Percentiles rank a stretch among this genome's conserved stretches.
Evolutionary conservation across 1,284 basidiomycete genomes (phyloP).

Genomic region (Puccinia brachypodii): DNA sequence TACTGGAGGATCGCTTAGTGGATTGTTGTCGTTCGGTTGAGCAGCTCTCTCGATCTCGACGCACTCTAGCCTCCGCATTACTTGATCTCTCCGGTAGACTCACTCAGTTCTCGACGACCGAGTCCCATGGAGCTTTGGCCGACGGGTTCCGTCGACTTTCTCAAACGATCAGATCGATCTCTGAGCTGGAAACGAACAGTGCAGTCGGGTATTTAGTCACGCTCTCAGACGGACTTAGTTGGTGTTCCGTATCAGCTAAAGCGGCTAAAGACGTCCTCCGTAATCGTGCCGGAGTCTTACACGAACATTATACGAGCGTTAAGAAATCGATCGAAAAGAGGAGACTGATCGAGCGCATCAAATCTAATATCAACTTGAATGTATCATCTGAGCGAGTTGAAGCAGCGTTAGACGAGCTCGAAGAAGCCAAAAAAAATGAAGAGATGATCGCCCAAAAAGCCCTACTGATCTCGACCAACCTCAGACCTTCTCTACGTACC

Average conservation of each 20-base stretch:
- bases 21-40: slow-evolving; percentile 83
- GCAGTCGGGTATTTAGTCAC: slow-evolving; percentile 80
- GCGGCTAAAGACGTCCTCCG: slow-evolving; percentile 68
- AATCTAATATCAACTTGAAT: slow-evolving; percentile 73
- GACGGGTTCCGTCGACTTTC: slow-evolving; percentile 79
- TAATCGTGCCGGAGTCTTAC: slow-evolving; percentile 64
- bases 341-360: slow-evolving; percentile 81
- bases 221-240: slow-evolving; percentile 83
- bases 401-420: slow-evolving; percentile 86
- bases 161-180: slow-evolving; percentile 62
- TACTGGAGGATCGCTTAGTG: slow-evolving; percentile 79
- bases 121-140: slow-evolving; percentile 75
- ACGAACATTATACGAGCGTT: slow-evolving; percentile 85
- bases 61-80: slow-evolving; percentile 48
- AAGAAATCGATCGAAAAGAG: slow-evolving; percentile 88
- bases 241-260: slow-evolving; percentile 89
- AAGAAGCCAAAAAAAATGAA: slow-evolving; percentile 89
- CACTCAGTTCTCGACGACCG: slow-evolving; percentile 80
- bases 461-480: slow-evolving; percentile 83
- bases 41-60: slow-evolving; percentile 68
- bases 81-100: slow-evolving; percentile 66
- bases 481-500: slow-evolving; percentile 75
- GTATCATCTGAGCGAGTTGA: slow-evolving; percentile 83
- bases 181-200: slow-evolving; percentile 35
- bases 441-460: slow-evolving; percentile 74